Evolutionary conservation across 306 rosid species (phyloP).

Genomic region (Hippophae tibetana): DNA sequence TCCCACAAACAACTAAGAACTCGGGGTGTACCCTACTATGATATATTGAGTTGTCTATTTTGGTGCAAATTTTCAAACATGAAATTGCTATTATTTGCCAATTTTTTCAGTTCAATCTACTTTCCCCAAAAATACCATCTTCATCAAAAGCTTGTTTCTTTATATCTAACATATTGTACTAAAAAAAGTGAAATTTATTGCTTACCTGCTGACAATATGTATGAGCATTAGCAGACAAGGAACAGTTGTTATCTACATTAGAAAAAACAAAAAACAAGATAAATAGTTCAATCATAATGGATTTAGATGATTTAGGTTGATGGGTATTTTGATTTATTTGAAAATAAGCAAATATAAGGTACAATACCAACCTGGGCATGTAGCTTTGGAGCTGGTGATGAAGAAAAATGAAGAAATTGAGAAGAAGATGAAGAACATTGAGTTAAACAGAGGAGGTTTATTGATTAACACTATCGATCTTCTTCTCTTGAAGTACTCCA

Average conservation of each 20-base stretch:
- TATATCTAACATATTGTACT: no score
- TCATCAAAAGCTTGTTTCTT: no score
- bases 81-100: no score
- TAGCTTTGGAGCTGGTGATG: conserved; percentile 16
- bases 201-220: conserved; percentile 43
- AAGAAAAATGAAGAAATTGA: conserved; percentile 37
- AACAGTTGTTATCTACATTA: conserved; percentile 38
- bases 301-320: not conserved
- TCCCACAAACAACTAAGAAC: no score
- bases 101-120: no score
- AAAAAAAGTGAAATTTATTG: not conserved
- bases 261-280: not conserved
- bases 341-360: not conserved
- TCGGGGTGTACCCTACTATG: no score
- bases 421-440: conserved; percentile 21
- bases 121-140: no score
- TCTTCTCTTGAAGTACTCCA: conserved; percentile 55
- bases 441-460: conserved; percentile 21
- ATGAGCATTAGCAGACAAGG: conserved; percentile 28
- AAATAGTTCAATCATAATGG: not conserved
- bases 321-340: not conserved
- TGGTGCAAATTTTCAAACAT: no score
- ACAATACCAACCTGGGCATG: conserved; percentile 40
- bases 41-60: no score
- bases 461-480: conserved; percentile 18